Percentiles rank a stretch among this genome's conserved stretches.
Evolutionary conservation across 495 filamentous ascomycete genomes (phyloP).

Genomic region (Podospora pseudocomata): DNA sequence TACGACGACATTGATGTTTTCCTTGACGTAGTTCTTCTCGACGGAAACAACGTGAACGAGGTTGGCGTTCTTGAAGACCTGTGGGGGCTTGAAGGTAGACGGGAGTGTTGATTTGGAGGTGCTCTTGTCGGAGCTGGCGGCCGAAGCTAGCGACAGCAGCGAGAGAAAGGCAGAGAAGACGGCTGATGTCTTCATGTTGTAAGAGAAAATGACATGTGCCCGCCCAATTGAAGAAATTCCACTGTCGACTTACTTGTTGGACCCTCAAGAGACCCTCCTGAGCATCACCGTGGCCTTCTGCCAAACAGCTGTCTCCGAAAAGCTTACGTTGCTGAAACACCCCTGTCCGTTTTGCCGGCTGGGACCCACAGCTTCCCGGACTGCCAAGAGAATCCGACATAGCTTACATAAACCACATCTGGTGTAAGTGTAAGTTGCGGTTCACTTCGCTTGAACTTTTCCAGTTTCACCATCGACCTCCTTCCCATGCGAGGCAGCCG

Average conservation of each 20-base stretch:
- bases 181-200: conserved; percentile 54
- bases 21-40: conserved; percentile 85
- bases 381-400: neutral
- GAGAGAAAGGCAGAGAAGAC: conserved; percentile 49
- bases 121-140: conserved; percentile 34
- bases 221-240: conserved; percentile 16
- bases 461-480: neutral
- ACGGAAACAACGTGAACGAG: conserved; percentile 84
- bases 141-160: conserved; percentile 39
- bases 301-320: conserved; percentile 30
- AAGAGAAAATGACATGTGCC: conserved; percentile 28
- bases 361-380: neutral
- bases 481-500: neutral
- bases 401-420: neutral
- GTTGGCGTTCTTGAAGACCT: conserved; percentile 88
- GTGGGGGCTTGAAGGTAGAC: conserved; percentile 75
- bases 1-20: conserved; percentile 87
- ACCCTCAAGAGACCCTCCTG: conserved; percentile 17
- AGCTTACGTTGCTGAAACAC: conserved; percentile 41
- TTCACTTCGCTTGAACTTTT: neutral
- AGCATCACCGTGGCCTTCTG: conserved; percentile 34
- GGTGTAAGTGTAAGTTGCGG: neutral
- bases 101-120: conserved; percentile 51
- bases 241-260: conserved; percentile 13
- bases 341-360: conserved; percentile 18